These are phyloP conservation scores for Verticillium dahliae DNA, from an alignment of 2,329 filamentous ascomycete species.

Conservation along the genomic window DNA sequence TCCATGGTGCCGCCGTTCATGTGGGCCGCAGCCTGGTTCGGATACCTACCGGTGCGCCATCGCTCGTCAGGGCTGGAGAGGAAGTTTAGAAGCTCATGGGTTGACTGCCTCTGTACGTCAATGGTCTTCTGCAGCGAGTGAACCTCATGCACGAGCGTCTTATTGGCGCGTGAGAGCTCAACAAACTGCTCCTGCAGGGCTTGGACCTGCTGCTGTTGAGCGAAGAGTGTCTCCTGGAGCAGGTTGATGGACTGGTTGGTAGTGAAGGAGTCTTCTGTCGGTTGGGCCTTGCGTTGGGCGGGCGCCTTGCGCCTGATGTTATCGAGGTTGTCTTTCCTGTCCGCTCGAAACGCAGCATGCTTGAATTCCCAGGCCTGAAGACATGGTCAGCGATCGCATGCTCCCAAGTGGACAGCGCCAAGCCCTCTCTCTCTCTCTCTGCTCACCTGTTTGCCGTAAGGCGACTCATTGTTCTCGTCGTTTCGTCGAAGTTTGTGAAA, in stretches of 20 bases:
- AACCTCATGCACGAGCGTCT: conserved; percentile 56
- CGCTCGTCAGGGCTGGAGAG: conserved; percentile 42
- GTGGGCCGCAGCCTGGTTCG: conserved; percentile 26
- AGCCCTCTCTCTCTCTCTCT: neutral
- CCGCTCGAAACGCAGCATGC: conserved; percentile 90
- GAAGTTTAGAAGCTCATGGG: conserved; percentile 51
- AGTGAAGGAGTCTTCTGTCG: conserved; percentile 63
- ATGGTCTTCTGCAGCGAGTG: conserved; percentile 54
- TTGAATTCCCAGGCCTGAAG: conserved; percentile 88
- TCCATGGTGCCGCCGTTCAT: conserved; percentile 34
- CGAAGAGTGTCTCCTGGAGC: conserved; percentile 79
- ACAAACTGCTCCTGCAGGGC: conserved; percentile 78
- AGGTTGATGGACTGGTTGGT: conserved; percentile 84
- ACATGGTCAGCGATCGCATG: neutral
- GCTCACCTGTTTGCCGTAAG: conserved; percentile 72
- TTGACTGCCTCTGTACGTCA: conserved; percentile 50
- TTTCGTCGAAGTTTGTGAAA: conserved; percentile 97
- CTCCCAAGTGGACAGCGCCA: neutral
- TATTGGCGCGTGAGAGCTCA: conserved; percentile 62
- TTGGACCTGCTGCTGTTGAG: conserved; percentile 88
- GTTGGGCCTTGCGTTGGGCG: conserved; percentile 70
- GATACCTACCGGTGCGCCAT: conserved; percentile 32
- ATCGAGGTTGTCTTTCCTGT: conserved; percentile 93
- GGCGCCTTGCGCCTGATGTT: conserved; percentile 96
- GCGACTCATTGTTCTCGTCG: conserved; percentile 75